Percentiles rank a stretch among this genome's conserved stretches.
phyloP scores from a whole-genome alignment of 169 alveolate genomes.

The Blepharisma undulans region DNA sequence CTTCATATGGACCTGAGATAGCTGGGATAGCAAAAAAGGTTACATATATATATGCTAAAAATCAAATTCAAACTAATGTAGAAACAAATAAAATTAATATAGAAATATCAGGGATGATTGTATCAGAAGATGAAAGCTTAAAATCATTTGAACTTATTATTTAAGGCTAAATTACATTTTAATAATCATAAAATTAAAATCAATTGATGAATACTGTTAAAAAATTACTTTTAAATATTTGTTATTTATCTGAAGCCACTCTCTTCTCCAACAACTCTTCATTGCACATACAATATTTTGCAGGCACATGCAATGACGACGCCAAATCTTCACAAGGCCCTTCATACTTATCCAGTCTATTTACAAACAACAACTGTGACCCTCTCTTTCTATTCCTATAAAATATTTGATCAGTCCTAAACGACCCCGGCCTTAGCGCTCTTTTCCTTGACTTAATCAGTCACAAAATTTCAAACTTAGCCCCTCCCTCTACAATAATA shows the following conservation, averaged over 20 bases:
- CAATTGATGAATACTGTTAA: too few relatives aligned
- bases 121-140: too few relatives aligned
- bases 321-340: conserved; percentile 35
- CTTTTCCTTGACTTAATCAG: not conserved
- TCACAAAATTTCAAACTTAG: not conserved
- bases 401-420: not conserved
- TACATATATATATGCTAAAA: too few relatives aligned
- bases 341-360: conserved; percentile 27
- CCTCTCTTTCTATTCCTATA: not conserved
- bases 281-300: conserved; percentile 1
- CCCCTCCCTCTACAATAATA: not conserved
- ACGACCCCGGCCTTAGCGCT: not conserved
- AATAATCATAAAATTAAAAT: too few relatives aligned
- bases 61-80: too few relatives aligned
- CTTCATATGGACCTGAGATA: too few relatives aligned
- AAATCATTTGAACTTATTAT: too few relatives aligned
- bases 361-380: not conserved
- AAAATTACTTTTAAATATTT: too few relatives aligned
- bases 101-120: too few relatives aligned
- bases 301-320: not conserved
- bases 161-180: too few relatives aligned
- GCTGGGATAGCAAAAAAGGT: too few relatives aligned
- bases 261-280: not conserved
- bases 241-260: not conserved
- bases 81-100: too few relatives aligned